Evolutionary conservation across 2,329 filamentous ascomycete species (phyloP), one percentile per base, ranked within the genome.

Genomic region (Gaeumannomyces tritici): DNA sequence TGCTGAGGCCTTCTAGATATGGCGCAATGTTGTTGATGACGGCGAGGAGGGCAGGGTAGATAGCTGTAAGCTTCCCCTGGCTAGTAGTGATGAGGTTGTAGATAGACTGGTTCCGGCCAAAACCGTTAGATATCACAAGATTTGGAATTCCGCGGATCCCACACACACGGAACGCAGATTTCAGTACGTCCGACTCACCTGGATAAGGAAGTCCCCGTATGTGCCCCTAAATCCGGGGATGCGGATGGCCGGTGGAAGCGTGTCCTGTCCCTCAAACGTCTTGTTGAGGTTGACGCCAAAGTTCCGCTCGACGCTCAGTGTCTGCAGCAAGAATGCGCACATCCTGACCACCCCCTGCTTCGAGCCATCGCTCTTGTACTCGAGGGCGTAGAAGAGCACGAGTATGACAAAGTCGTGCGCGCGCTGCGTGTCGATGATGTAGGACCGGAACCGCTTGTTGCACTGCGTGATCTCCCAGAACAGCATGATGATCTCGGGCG

Each of bases 381-480:
- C 92, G 58, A 96, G 85, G 5, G 93, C 91, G 72, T 98, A 97
- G 76, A 96, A 99, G 4, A 98, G 78, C 55, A 96, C 87, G 26
- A 98, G 79, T 15, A 98, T 85, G 61, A 97, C 83, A 74, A 98
- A 97, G 72, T 99, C 95, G 70, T 97, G 91, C 0, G 90, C 91
- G 62, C 93, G 83, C 71, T 95, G 91, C 0, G 95, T 98, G 69
- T 99, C 95, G 66, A 98, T 93, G 70, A 99, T 95, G 74, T 97
- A 99, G 1, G 92, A 91, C 35, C 95, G 84, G 76, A 99, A 99
- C 64, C 93, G 85, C 76, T 96, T 98, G 76, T 99, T 99, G 81
- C 93, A 97, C 74, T 99, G 95, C 5, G 95, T 86, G 51, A 91
- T 86, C 77, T 99, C 95, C 95, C 95, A 99, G 72, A 98, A 97